Percentiles rank a stretch among this genome's conserved stretches.
These are phyloP conservation scores for Gossypium raimondii DNA, from an alignment of 345 rosid species.

Conservation along the genomic window DNA sequence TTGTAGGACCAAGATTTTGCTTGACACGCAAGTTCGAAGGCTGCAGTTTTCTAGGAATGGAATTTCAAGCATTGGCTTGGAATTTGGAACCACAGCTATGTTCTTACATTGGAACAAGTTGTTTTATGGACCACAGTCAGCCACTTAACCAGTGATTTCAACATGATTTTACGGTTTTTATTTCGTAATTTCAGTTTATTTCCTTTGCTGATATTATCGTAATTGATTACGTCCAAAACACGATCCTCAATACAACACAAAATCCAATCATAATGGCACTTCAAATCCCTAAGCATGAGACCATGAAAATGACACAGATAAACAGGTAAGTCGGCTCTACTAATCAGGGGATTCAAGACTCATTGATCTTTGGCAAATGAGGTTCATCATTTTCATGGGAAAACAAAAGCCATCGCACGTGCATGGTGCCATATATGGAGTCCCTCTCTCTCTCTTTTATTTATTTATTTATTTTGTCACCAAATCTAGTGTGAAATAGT, in stretches of 20 bases:
- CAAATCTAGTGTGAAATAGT: neutral
- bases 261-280: no score
- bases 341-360: neutral
- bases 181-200: neutral
- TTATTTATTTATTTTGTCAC: neutral
- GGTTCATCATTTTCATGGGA: conserved; percentile 1
- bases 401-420: neutral
- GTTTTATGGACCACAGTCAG: conserved; percentile 18
- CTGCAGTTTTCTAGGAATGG: conserved; percentile 6
- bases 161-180: neutral
- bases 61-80: conserved; percentile 11
- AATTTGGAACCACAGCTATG: conserved; percentile 23
- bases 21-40: neutral
- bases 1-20: conserved; percentile 16
- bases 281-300: no score
- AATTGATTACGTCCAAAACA: neutral
- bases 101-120: conserved; percentile 19
- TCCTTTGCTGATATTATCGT: neutral
- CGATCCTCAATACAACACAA: no score
- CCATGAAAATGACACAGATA: no score
- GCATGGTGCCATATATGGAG: neutral
- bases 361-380: neutral
- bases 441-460: neutral
- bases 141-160: neutral
- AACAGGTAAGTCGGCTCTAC: neutral